Percentiles rank a stretch among this genome's conserved stretches.
These are phyloP conservation scores for Schoenoplectus tabernaemontani DNA, from an alignment of 202 grass and related monocot genomes.

Conservation along the genomic window DNA sequence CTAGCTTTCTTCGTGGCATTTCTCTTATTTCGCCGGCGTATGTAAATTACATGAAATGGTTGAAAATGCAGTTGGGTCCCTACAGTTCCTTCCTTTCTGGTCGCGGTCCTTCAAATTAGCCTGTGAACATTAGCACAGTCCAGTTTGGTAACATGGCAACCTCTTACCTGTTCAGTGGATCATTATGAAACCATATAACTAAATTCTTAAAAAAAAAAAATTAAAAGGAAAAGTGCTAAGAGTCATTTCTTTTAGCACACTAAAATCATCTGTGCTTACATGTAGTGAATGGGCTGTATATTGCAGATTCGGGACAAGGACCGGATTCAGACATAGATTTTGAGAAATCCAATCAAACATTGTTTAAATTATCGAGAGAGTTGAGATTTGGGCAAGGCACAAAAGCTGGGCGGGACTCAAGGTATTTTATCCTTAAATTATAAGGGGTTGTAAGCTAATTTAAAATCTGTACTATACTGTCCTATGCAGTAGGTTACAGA, in stretches of 20 bases:
- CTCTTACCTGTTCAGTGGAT: background rate
- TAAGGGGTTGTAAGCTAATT: background rate
- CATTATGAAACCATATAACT: background rate
- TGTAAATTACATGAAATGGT: no score
- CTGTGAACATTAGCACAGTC: slow-evolving; percentile 11
- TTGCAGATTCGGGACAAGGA: slow-evolving; percentile 31
- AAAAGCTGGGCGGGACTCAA: slow-evolving; percentile 37
- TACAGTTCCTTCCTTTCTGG: slow-evolving; percentile 1
- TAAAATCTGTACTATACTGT: background rate
- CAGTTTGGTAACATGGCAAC: background rate
- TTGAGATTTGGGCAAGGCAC: slow-evolving; percentile 67
- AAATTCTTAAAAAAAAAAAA: background rate
- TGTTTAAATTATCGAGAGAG: slow-evolving; percentile 51
- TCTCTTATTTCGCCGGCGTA: slow-evolving; percentile 43
- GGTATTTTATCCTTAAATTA: slow-evolving; percentile 35
- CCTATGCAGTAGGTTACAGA: background rate
- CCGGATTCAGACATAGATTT: slow-evolving; percentile 33
- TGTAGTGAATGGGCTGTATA: slow-evolving; percentile 2
- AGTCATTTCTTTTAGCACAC: background rate
- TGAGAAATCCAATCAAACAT: slow-evolving; percentile 39
- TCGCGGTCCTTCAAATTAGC: slow-evolving; percentile 2
- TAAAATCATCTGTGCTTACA: background rate
- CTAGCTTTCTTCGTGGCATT: slow-evolving; percentile 40
- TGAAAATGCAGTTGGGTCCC: background rate
- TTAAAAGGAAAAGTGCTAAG: background rate